These are phyloP conservation scores for Fusarium solani-melongenae DNA, from an alignment of 2,329 filamentous ascomycete genomes.

Conservation along the genomic window DNA sequence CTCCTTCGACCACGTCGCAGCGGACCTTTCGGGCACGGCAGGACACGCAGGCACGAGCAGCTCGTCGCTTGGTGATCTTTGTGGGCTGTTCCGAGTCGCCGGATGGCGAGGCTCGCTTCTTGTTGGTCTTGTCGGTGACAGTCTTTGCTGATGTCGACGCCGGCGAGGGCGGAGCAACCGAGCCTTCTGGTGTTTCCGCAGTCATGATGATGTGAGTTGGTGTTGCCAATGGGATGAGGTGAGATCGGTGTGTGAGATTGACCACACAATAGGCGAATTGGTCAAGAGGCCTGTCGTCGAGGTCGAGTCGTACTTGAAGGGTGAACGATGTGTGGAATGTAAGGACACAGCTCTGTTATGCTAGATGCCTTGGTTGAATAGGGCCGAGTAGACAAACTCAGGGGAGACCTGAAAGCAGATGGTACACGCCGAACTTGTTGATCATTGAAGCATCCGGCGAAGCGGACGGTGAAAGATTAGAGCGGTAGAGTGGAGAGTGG, in stretches of 20 bases:
- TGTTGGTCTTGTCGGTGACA: constrained; percentile 44
- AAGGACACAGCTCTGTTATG: constrained; percentile 5
- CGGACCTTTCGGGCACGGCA: constrained; percentile 91
- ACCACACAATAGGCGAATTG: neutral
- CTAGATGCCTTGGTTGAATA: neutral
- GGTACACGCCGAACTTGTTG: constrained; percentile 9
- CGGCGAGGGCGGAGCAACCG: constrained; percentile 44
- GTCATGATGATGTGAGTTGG: constrained; percentile 29
- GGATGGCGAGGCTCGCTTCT: constrained; percentile 49
- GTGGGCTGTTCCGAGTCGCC: constrained; percentile 48
- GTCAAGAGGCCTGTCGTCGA: neutral
- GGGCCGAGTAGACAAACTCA: constrained; percentile 11
- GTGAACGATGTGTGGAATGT: constrained; percentile 3
- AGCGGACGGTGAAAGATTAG: constrained; percentile 15
- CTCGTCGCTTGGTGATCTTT: constrained; percentile 78
- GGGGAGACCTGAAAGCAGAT: constrained; percentile 4
- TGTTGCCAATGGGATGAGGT: neutral
- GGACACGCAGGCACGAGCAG: constrained; percentile 90
- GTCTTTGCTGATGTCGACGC: constrained; percentile 43
- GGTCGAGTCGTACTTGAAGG: neutral
- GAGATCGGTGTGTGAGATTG: neutral
- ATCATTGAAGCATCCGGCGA: constrained; percentile 33
- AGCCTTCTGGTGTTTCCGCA: constrained; percentile 39
- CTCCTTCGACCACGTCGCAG: constrained; percentile 91
- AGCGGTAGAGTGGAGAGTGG: constrained; percentile 39